These are phyloP conservation scores for Phytophthora vignae DNA, from an alignment of 352 stramenopile species.

Conservation along the genomic window DNA sequence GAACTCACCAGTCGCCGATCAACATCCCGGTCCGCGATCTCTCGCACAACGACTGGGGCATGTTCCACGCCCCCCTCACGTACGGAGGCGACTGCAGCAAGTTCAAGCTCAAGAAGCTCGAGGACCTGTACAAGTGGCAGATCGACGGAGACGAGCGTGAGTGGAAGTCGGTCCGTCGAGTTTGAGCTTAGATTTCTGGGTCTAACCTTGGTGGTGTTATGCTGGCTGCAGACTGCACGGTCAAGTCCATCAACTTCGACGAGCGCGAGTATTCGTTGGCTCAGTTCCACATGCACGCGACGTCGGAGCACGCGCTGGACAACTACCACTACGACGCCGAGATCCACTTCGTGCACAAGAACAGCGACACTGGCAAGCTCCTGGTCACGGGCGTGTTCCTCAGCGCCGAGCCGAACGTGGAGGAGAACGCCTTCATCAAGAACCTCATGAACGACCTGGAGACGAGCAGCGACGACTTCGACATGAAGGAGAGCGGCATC, in stretches of 20 bases:
- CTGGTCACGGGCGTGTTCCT: conserved; percentile 56
- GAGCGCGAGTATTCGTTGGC: conserved; percentile 54
- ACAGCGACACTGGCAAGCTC: conserved; percentile 35
- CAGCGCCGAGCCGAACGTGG: conserved; percentile 37
- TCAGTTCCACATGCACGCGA: conserved; percentile 65
- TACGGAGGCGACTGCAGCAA: conserved; percentile 41
- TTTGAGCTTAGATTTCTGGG: too few species aligned
- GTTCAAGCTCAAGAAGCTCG: conserved; percentile 67
- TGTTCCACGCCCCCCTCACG: conserved; percentile 52
- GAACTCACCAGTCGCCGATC: conserved; percentile 63
- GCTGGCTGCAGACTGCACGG: conserved; percentile 51
- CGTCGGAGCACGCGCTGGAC: conserved; percentile 58
- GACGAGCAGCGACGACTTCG: conserved; percentile 38
- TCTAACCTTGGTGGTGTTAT: not conserved
- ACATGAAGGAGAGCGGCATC: conserved; percentile 48
- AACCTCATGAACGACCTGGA: conserved; percentile 55
- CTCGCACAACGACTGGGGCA: conserved; percentile 52
- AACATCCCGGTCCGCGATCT: conserved; percentile 48
- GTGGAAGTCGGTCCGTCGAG: not conserved
- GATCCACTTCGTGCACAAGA: conserved; percentile 64
- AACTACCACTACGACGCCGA: conserved; percentile 54
- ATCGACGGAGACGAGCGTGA: conserved; percentile 48
- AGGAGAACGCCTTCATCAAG: conserved; percentile 57
- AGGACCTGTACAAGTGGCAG: conserved; percentile 74
- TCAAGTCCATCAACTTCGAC: conserved; percentile 53